These are phyloP conservation scores for Lignosus rhinocerotis DNA, from an alignment of 1,284 basidiomycete species.

Conservation along the genomic window DNA sequence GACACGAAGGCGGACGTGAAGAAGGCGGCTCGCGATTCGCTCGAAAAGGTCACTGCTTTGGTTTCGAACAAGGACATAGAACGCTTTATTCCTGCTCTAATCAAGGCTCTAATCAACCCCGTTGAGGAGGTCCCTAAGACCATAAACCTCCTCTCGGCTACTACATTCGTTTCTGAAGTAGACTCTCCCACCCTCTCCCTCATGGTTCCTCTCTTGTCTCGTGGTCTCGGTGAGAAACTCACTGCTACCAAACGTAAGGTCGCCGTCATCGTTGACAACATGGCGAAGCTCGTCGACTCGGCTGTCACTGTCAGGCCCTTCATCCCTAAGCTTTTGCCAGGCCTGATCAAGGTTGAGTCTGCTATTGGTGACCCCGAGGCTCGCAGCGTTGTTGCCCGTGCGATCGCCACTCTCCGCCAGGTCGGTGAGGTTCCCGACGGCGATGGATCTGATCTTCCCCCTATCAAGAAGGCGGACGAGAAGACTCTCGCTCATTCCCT, in stretches of 20 bases:
- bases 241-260: conserved; percentile 97
- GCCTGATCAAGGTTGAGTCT: conserved; percentile 90
- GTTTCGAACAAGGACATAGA: conserved; percentile 99
- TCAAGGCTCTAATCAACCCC: conserved; percentile 97
- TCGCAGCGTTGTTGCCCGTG: conserved; percentile 84
- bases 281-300: conserved; percentile 98
- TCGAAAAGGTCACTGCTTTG: conserved; percentile 91
- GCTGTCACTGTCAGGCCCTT: conserved; percentile 94
- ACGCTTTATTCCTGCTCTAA: conserved; percentile 96
- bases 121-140: conserved; percentile 99
- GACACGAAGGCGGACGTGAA: conserved; percentile 99
- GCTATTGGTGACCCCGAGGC: conserved; percentile 96
- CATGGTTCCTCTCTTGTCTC: conserved; percentile 96
- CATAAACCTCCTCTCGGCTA: conserved; percentile 94
- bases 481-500: conserved; percentile 67
- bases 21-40: conserved; percentile 95
- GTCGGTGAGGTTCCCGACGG: conserved; percentile 85
- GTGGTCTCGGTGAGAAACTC: conserved; percentile 94
- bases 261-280: conserved; percentile 97
- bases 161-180: conserved; percentile 99
- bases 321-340: conserved; percentile 93
- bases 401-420: conserved; percentile 91
- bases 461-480: conserved; percentile 76
- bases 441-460: conserved; percentile 89
- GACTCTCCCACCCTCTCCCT: conserved; percentile 98